Evolutionary conservation across 2,329 filamentous ascomycete genomes (phyloP).

Genomic region (Byssoonygena ceratinophila): DNA sequence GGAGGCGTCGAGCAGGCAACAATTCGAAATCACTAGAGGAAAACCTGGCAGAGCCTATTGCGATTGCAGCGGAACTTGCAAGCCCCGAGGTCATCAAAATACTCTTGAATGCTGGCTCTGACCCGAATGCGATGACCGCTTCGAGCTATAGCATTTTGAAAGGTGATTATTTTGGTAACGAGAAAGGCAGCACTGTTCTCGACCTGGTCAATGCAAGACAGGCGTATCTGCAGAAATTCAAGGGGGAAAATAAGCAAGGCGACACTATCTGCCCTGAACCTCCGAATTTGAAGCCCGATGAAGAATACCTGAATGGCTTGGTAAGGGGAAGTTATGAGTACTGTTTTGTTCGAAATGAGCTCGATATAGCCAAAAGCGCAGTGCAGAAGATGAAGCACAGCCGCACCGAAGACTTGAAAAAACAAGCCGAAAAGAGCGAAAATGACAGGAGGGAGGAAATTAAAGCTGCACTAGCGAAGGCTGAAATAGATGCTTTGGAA

Average conservation of each 20-base stretch:
- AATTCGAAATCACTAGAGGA: slow-evolving; percentile 39
- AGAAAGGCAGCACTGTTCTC: slow-evolving; percentile 1
- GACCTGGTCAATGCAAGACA: slow-evolving; percentile 9
- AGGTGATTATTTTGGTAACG: neutral
- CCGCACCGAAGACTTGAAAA: neutral
- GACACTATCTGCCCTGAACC: neutral
- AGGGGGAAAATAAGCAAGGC: neutral
- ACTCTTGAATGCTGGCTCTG: slow-evolving; percentile 54
- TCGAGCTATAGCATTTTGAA: slow-evolving; percentile 22
- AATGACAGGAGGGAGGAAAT: neutral
- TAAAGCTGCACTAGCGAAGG: slow-evolving; percentile 32
- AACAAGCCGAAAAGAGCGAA: slow-evolving; percentile 17
- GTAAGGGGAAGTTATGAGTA: slow-evolving; percentile 6
- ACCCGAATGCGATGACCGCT: slow-evolving; percentile 51
- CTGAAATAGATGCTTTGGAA: slow-evolving; percentile 38
- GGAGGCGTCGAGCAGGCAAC: slow-evolving; percentile 36
- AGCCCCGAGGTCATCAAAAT: slow-evolving; percentile 45
- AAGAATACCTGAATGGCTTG: slow-evolving; percentile 4
- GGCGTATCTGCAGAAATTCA: neutral
- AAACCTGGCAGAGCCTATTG: slow-evolving; percentile 53
- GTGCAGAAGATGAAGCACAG: slow-evolving; percentile 20
- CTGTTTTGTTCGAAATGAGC: neutral
- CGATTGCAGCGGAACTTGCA: slow-evolving; percentile 48
- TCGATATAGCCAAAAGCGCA: slow-evolving; percentile 26
- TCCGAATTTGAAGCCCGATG: slow-evolving; percentile 5